Percentiles rank a stretch among this genome's conserved stretches.
Evolutionary conservation across 192 early-diverging fungal genomes (phyloP).

Genomic region (Mortierella alpina): DNA sequence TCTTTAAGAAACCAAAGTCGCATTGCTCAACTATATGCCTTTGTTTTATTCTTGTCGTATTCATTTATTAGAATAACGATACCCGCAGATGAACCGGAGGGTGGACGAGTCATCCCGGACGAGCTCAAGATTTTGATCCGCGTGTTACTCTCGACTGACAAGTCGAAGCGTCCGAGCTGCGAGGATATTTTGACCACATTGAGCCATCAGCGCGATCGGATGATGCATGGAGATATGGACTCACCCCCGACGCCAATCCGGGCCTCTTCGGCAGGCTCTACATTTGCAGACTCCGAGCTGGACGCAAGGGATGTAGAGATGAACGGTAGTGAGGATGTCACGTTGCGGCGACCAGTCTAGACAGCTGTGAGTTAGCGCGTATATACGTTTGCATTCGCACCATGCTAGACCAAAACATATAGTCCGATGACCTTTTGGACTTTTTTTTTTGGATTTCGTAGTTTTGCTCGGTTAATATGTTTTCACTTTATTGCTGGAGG

Average conservation of each 20-base stretch:
- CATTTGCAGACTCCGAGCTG: too few species aligned
- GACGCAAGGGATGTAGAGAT: too few species aligned
- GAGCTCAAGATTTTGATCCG: conserved; percentile 70
- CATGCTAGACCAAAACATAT: too few species aligned
- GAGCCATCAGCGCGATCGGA: conserved; percentile 40
- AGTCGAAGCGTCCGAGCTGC: conserved; percentile 68
- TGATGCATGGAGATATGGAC: conserved; percentile 55
- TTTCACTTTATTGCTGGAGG: too few species aligned
- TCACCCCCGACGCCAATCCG: conserved; percentile 14
- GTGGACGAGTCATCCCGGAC: conserved; percentile 58
- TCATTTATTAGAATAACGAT: conserved; percentile 20
- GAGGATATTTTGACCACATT: conserved; percentile 65
- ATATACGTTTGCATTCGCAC: too few species aligned
- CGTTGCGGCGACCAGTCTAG: too few species aligned
- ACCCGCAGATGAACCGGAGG: conserved; percentile 15
- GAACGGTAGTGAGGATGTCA: too few species aligned
- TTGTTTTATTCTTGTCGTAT: neutral
- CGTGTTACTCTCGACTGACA: conserved; percentile 62
- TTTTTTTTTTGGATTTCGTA: too few species aligned
- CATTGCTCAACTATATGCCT: neutral
- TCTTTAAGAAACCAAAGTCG: neutral
- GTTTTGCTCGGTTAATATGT: too few species aligned
- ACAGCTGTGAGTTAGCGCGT: too few species aligned
- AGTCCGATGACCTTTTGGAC: too few species aligned
- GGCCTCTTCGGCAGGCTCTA: neutral